Conservation (phyloP, 2,329 filamentous ascomycete genomes). For the Aspergillus fructus region DNA sequence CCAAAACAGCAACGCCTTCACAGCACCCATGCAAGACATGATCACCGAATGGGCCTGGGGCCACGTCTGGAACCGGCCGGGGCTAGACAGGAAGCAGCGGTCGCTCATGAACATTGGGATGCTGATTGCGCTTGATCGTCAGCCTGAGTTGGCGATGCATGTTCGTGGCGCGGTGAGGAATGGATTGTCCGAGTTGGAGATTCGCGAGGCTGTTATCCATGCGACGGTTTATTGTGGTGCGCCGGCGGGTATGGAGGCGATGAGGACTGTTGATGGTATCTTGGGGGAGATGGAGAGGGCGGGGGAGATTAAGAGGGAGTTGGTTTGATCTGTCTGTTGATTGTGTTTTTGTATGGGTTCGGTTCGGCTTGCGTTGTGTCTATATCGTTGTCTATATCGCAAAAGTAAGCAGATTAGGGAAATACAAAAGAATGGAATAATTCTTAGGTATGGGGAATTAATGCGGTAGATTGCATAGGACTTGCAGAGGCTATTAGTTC, state of each 20-base stretch:
- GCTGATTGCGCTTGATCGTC: slow-evolving; percentile 61
- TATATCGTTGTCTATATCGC: neutral
- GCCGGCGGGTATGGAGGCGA: slow-evolving; percentile 56
- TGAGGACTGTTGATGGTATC: slow-evolving; percentile 52
- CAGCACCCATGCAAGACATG: slow-evolving; percentile 59
- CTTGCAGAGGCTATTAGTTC: neutral
- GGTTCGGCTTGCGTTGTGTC: neutral
- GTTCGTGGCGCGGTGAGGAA: slow-evolving; percentile 64
- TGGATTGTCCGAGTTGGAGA: slow-evolving; percentile 61
- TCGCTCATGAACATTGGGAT: slow-evolving; percentile 65
- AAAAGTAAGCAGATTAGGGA: neutral
- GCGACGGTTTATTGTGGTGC: slow-evolving; percentile 54
- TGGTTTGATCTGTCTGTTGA: neutral
- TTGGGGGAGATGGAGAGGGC: slow-evolving; percentile 53
- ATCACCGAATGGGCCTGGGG: slow-evolving; percentile 67
- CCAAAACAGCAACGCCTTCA: slow-evolving; percentile 34
- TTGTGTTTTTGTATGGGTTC: neutral
- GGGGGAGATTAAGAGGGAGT: slow-evolving; percentile 33
- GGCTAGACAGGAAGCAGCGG: slow-evolving; percentile 60
- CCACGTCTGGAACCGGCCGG: slow-evolving; percentile 62
- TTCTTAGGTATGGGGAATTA: neutral
- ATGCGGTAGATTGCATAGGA: neutral
- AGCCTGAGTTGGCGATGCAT: slow-evolving; percentile 61
- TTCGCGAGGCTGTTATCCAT: slow-evolving; percentile 58
- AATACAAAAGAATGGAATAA: neutral